These are phyloP conservation scores for Simmondsia chinensis DNA, from an alignment of 148 eudicot species.

Conservation along the genomic window DNA sequence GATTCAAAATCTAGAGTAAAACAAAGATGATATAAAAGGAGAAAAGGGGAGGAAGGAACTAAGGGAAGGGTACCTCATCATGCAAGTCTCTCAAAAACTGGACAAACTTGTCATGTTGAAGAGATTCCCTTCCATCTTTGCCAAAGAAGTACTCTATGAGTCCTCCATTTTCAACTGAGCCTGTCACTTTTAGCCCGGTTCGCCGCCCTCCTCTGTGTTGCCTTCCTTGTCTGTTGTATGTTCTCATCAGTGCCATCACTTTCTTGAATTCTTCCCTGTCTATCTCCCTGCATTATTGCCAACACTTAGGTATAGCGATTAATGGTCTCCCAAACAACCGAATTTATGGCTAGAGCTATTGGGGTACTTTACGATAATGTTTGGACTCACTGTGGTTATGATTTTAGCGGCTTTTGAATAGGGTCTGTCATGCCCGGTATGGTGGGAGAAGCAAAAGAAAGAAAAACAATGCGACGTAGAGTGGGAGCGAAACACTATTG, in stretches of 20 bases:
- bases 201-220: constrained; percentile 62
- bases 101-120: constrained; percentile 54
- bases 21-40: neutral
- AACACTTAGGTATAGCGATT: no score
- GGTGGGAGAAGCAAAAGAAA: no score
- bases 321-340: no score
- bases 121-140: constrained; percentile 64
- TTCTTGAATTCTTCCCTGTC: constrained; percentile 83
- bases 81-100: constrained; percentile 77
- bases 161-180: constrained; percentile 67
- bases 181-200: constrained; percentile 44
- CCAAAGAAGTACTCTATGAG: constrained; percentile 77
- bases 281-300: constrained; percentile 32
- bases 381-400: no score
- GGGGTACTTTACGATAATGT: no score
- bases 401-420: no score
- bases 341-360: no score
- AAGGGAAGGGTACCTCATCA: constrained; percentile 39
- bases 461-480: no score
- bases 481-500: no score
- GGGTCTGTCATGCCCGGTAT: no score
- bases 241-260: constrained; percentile 81
- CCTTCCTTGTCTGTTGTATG: constrained; percentile 62
- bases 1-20: no score
- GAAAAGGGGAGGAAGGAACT: neutral